phyloP scores from a whole-genome alignment of 805 yeast genomes.

The Yarrowia porcina region DNA sequence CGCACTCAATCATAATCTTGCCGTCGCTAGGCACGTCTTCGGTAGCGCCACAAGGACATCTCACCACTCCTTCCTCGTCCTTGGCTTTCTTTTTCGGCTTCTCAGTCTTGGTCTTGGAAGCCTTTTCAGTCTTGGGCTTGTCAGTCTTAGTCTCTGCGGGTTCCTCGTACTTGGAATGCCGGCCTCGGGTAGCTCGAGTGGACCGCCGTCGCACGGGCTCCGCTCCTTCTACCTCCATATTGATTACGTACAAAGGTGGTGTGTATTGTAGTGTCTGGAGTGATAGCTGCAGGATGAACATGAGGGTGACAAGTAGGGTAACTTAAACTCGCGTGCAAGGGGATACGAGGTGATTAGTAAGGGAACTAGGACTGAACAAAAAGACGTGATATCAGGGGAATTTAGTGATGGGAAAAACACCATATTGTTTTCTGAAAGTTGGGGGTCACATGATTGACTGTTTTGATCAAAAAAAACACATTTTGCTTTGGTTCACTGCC shows the following conservation, averaged over 20 bases:
- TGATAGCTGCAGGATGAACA: not conserved
- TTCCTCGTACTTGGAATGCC: not conserved
- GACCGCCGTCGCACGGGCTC: not conserved
- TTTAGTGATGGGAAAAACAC: too few relatives aligned
- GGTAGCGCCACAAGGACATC: constrained; percentile 38
- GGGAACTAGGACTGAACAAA: too few relatives aligned
- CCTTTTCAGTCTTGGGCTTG: not conserved
- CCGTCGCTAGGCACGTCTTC: constrained; percentile 39
- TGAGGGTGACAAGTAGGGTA: not conserved
- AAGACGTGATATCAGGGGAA: too few relatives aligned
- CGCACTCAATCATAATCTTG: constrained; percentile 62
- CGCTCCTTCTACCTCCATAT: constrained; percentile 12
- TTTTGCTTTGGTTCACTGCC: too few relatives aligned
- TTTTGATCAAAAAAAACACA: too few relatives aligned
- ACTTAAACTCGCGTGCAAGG: not conserved
- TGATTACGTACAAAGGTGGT: not conserved
- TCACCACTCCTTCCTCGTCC: constrained; percentile 28
- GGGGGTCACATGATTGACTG: too few relatives aligned
- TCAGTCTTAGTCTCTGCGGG: not conserved
- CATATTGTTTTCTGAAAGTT: too few relatives aligned
- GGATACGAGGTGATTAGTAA: not conserved
- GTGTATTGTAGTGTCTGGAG: not conserved
- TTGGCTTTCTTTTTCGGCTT: not conserved
- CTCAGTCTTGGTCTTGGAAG: not conserved
- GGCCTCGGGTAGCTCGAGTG: constrained; percentile 11